phyloP scores from a whole-genome alignment of 2,329 filamentous ascomycete genomes.

The Exophiala sp. region DNA sequence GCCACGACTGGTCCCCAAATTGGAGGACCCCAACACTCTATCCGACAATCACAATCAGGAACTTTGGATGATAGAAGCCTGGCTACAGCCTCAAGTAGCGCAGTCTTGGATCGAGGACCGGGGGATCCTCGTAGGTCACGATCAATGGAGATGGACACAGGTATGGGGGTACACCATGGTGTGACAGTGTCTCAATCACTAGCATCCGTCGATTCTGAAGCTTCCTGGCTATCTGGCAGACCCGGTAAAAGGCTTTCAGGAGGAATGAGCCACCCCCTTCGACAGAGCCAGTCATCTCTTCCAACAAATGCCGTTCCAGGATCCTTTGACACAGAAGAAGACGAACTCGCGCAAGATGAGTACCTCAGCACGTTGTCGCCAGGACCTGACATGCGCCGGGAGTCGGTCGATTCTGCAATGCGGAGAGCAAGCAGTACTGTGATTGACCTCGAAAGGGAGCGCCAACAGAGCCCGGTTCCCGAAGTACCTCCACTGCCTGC shows the following conservation, averaged over 20 bases:
- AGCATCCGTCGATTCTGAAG: slow-evolving; percentile 92
- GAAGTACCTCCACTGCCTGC: slow-evolving; percentile 26
- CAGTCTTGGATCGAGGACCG: slow-evolving; percentile 15
- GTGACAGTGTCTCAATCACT: slow-evolving; percentile 70
- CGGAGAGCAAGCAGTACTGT: slow-evolving; percentile 45
- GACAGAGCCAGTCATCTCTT: slow-evolving; percentile 46
- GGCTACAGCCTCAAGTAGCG: slow-evolving; percentile 30
- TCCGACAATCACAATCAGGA: slow-evolving; percentile 20
- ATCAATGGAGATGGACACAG: slow-evolving; percentile 17
- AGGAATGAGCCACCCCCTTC: slow-evolving; percentile 44
- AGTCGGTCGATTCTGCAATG: slow-evolving; percentile 30
- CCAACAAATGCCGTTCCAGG: slow-evolving; percentile 32
- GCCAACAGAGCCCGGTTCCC: slow-evolving; percentile 36
- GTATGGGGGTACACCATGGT: slow-evolving; percentile 7
- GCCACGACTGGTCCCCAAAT: slow-evolving; percentile 33
- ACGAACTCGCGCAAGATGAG: slow-evolving; percentile 71
- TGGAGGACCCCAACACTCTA: not conserved
- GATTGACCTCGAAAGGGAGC: slow-evolving; percentile 59
- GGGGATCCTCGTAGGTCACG: slow-evolving; percentile 7
- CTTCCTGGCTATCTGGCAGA: slow-evolving; percentile 87
- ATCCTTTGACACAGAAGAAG: slow-evolving; percentile 37
- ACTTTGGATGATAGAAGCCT: slow-evolving; percentile 27
- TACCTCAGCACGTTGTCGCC: slow-evolving; percentile 61
- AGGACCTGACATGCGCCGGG: slow-evolving; percentile 43
- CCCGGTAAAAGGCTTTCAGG: slow-evolving; percentile 49